Percentiles rank a stretch among this genome's conserved stretches.
Conservation (phyloP, 176 grass and related monocot genomes). For the Ananas comosus region DNA sequence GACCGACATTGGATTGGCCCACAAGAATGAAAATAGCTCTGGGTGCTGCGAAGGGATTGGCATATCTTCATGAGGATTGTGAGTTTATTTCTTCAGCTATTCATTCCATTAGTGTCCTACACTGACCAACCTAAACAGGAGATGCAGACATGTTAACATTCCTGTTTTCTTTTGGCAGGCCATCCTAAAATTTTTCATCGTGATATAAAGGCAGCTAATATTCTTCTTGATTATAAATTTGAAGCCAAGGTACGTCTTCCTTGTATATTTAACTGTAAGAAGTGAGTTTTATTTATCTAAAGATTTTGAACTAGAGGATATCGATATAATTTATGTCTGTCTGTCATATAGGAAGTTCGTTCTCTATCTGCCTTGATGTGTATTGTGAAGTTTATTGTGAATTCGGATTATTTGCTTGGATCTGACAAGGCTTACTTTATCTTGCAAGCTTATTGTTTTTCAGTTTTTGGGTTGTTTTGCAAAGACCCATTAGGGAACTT, state of each 20-base stretch:
- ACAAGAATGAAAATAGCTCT: constrained; percentile 73
- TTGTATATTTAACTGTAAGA: constrained; percentile 10
- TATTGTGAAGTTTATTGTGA: no score
- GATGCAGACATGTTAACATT: background rate
- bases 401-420: no score
- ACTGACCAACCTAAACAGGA: background rate
- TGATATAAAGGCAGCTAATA: constrained; percentile 71
- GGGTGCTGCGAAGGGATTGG: constrained; percentile 76
- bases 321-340: no score
- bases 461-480: no score
- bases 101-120: background rate
- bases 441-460: no score
- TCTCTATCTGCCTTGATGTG: no score
- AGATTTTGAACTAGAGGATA: background rate
- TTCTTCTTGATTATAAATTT: constrained; percentile 73
- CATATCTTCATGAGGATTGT: constrained; percentile 90
- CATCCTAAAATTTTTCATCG: constrained; percentile 80
- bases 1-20: constrained; percentile 54
- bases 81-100: constrained; percentile 25
- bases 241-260: constrained; percentile 49
- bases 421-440: no score
- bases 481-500: no score
- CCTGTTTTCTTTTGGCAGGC: constrained; percentile 33
- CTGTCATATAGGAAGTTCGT: no score
- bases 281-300: background rate